Conservation (phyloP, 164 flowering plant genomes). For the Saururus chinensis region DNA sequence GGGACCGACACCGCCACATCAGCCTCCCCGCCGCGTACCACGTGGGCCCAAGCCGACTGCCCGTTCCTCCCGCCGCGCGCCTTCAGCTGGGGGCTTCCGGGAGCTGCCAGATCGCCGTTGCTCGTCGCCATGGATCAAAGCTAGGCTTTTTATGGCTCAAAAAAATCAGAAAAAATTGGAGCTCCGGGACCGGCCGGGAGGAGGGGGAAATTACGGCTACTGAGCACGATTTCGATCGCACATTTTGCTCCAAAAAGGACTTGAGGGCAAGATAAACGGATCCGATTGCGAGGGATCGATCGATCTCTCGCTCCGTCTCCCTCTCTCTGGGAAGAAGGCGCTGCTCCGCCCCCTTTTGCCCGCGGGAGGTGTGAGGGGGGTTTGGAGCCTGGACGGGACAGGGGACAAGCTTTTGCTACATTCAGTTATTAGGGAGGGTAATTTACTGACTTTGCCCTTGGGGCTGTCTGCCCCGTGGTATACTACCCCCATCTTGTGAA, state of each 20-base stretch:
- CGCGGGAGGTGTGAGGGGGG: too few relatives aligned
- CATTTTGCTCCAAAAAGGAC: not conserved
- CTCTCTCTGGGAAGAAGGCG: too few relatives aligned
- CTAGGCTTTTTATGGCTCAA: slow-evolving; percentile 2
- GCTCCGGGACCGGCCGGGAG: not conserved
- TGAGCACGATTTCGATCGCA: not conserved
- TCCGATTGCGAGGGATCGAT: not conserved
- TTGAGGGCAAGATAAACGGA: too few relatives aligned
- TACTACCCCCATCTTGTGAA: too few relatives aligned
- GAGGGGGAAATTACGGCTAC: not conserved
- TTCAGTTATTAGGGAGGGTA: too few relatives aligned
- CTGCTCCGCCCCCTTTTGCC: too few relatives aligned
- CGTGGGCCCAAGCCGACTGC: slow-evolving; percentile 4
- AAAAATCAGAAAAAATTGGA: not conserved
- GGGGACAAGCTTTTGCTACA: too few relatives aligned
- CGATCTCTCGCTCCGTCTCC: too few relatives aligned
- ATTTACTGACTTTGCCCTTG: too few relatives aligned
- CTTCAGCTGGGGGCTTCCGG: not conserved
- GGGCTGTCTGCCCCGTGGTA: too few relatives aligned
- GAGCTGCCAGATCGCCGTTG: too few relatives aligned
- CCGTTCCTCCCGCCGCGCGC: not conserved
- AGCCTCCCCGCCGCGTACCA: not conserved
- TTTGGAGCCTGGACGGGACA: too few relatives aligned
- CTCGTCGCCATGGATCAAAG: slow-evolving; percentile 2
- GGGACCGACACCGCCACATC: not conserved